Evolutionary conservation across 2,329 filamentous ascomycete genomes (phyloP).

Genomic region (Cladosporium sphaerospermum): DNA sequence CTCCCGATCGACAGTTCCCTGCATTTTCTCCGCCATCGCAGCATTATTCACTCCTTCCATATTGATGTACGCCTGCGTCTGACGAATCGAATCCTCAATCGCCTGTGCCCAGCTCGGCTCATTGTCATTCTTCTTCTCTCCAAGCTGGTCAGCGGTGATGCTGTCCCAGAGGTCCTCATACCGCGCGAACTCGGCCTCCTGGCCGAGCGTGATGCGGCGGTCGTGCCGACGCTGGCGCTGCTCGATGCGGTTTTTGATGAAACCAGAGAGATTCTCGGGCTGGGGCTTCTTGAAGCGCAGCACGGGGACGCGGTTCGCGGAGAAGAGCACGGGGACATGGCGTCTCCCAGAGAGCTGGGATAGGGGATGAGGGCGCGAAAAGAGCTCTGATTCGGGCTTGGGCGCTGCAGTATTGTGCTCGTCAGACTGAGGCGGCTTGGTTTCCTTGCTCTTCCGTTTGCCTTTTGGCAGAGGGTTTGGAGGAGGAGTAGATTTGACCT

Average conservation of each 20-base stretch:
- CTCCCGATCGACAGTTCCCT: slow-evolving; percentile 44
- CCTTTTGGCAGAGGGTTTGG: background rate
- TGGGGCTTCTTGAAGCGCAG: slow-evolving; percentile 63
- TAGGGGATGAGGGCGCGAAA: slow-evolving; percentile 24
- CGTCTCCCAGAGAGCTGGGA: slow-evolving; percentile 44
- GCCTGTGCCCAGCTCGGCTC: slow-evolving; percentile 31
- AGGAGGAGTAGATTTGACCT: slow-evolving; percentile 17
- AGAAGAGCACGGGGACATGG: slow-evolving; percentile 53
- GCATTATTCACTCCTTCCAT: slow-evolving; percentile 22
- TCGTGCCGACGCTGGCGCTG: slow-evolving; percentile 40
- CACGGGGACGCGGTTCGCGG: slow-evolving; percentile 53
- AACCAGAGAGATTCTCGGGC: slow-evolving; percentile 50
- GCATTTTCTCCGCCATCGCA: slow-evolving; percentile 37
- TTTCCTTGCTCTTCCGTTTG: slow-evolving; percentile 12
- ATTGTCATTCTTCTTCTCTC: slow-evolving; percentile 13
- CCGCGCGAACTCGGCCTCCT: slow-evolving; percentile 34
- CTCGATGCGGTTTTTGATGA: slow-evolving; percentile 49
- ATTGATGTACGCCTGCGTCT: slow-evolving; percentile 19
- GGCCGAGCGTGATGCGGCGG: slow-evolving; percentile 35
- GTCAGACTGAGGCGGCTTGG: background rate
- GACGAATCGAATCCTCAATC: slow-evolving; percentile 35
- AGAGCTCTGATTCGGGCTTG: slow-evolving; percentile 12
- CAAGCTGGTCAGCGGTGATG: slow-evolving; percentile 24
- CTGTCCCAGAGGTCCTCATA: slow-evolving; percentile 47
- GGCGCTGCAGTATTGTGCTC: background rate